Evolutionary conservation across 2,329 filamentous ascomycete species (phyloP).

Genomic region (Botryosphaeria dothidea): DNA sequence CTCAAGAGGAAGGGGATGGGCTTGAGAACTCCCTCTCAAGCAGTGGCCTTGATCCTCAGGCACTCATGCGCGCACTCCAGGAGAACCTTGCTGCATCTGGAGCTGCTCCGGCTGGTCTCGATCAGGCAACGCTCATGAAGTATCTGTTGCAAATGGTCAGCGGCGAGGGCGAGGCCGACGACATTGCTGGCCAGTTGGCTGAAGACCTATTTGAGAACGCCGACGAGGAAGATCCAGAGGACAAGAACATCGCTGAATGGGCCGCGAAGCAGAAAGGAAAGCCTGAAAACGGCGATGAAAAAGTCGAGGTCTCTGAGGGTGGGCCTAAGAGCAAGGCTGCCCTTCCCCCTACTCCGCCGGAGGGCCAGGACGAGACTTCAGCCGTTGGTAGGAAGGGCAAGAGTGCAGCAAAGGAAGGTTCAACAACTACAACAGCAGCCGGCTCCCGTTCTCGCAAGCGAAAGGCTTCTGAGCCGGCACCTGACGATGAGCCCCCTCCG

Average conservation of each 20-base stretch:
- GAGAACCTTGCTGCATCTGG: slow-evolving; percentile 35
- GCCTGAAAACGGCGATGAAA: slow-evolving; percentile 20
- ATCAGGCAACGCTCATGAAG: slow-evolving; percentile 44
- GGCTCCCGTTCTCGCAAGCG: slow-evolving; percentile 32
- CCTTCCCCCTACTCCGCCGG: slow-evolving; percentile 10
- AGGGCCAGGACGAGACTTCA: background rate
- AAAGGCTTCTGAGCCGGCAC: slow-evolving; percentile 29
- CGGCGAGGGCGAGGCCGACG: slow-evolving; percentile 32
- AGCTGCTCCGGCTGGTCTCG: slow-evolving; percentile 38
- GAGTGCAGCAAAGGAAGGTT: background rate
- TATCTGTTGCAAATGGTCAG: slow-evolving; percentile 48
- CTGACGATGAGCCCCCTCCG: slow-evolving; percentile 23
- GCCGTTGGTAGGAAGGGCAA: slow-evolving; percentile 16
- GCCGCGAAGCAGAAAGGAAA: slow-evolving; percentile 21
- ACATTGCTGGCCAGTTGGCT: slow-evolving; percentile 43
- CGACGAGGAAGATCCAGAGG: slow-evolving; percentile 23
- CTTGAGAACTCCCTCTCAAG: slow-evolving; percentile 19
- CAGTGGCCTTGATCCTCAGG: slow-evolving; percentile 23
- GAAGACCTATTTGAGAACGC: slow-evolving; percentile 42
- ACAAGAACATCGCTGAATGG: slow-evolving; percentile 4
- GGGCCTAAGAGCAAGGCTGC: slow-evolving; percentile 4
- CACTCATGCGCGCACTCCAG: slow-evolving; percentile 28
- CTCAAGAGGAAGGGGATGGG: slow-evolving; percentile 6
- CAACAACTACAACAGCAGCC: background rate
- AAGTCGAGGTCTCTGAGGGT: background rate